Percentiles rank a stretch among this genome's conserved stretches.
Evolutionary conservation across 495 filamentous ascomycete genomes (phyloP).

Genomic region (Aspergillus kassunensis): DNA sequence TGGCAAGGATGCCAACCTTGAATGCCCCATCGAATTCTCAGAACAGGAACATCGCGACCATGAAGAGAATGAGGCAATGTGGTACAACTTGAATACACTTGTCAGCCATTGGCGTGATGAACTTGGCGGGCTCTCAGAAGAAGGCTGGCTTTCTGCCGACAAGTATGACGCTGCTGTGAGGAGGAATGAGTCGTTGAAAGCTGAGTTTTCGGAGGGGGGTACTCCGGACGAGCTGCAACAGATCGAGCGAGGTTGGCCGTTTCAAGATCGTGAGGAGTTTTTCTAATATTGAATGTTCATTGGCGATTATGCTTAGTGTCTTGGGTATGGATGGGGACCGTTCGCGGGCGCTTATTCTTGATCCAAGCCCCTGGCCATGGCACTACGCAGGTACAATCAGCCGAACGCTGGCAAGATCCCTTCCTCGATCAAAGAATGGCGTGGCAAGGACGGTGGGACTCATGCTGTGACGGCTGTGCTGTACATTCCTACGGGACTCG

Average conservation of each 20-base stretch:
- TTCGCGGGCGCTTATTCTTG: no score
- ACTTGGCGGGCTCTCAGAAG: constrained; percentile 17
- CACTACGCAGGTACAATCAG: no score
- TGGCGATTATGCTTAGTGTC: no score
- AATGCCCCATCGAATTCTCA: constrained; percentile 20
- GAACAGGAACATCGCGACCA: constrained; percentile 16
- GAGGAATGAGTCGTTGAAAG: constrained; percentile 12
- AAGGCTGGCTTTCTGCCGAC: constrained; percentile 16
- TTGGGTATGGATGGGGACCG: no score
- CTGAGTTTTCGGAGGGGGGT: constrained; percentile 6
- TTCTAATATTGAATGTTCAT: constrained; percentile 14
- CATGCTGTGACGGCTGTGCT: no score
- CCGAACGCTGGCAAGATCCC: no score
- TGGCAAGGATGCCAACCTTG: constrained; percentile 6
- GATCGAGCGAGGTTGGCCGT: constrained; percentile 18
- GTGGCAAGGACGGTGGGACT: no score
- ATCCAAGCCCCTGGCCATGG: no score
- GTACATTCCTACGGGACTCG: no score
- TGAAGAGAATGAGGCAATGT: constrained; percentile 19
- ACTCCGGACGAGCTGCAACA: constrained; percentile 14
- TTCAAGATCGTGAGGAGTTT: constrained; percentile 21
- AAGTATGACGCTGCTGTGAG: constrained; percentile 14
- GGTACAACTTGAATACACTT: constrained; percentile 18
- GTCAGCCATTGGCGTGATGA: constrained; percentile 22
- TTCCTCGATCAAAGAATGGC: no score